These are phyloP conservation scores for Hymenoscyphus albidus DNA, from an alignment of 2,329 filamentous ascomycete species.

Conservation along the genomic window DNA sequence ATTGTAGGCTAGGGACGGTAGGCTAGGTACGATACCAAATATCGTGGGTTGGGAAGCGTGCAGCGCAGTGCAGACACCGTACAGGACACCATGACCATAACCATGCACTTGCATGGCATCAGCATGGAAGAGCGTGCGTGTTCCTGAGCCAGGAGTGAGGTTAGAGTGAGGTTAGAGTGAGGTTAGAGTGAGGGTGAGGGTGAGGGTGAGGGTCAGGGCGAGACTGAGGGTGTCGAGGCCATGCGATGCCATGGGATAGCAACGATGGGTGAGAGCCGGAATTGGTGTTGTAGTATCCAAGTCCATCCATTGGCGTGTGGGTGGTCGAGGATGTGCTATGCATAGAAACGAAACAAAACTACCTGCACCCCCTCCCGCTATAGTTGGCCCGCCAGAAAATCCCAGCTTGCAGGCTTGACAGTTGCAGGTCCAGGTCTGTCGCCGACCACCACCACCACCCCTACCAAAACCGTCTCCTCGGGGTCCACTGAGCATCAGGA, in stretches of 20 bases:
- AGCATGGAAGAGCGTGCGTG: not conserved
- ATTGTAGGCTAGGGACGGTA: too few relatives aligned
- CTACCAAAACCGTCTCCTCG: not conserved
- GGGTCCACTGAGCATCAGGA: not conserved
- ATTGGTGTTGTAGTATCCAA: not conserved
- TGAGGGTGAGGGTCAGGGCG: too few relatives aligned
- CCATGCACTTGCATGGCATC: not conserved
- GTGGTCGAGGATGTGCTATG: conserved; percentile 1
- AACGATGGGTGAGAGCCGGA: not conserved
- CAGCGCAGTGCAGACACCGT: not conserved
- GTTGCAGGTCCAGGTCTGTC: not conserved
- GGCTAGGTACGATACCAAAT: too few relatives aligned
- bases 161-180: not conserved
- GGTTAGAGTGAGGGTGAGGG: too few relatives aligned
- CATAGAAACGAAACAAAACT: conserved; percentile 5
- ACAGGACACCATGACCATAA: not conserved
- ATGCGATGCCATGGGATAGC: too few relatives aligned
- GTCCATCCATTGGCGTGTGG: not conserved
- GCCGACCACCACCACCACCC: not conserved
- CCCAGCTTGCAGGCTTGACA: not conserved
- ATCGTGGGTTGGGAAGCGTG: not conserved
- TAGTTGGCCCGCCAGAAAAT: not conserved
- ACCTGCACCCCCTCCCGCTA: not conserved
- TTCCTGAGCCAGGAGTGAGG: not conserved
- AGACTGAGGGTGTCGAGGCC: not conserved